Conservation (phyloP, 331 rosid genomes). For the Rosa hybrid region DNA sequence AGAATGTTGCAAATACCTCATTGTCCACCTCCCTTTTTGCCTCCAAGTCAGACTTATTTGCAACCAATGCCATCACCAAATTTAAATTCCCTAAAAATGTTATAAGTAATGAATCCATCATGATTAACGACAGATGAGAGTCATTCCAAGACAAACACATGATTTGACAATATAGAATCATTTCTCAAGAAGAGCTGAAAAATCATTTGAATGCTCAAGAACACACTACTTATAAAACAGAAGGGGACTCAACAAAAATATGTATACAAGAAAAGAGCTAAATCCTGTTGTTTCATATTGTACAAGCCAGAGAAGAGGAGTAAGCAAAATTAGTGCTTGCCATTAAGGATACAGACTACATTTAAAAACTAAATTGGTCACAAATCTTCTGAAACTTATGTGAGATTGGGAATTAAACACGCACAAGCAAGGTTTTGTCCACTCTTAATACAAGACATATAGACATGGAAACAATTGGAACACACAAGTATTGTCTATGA, state of each 20-base stretch:
- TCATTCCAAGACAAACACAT: background rate
- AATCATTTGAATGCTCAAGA: background rate
- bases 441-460: background rate
- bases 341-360: background rate
- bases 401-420: background rate
- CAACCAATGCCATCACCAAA: constrained; percentile 75
- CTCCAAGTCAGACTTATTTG: constrained; percentile 74
- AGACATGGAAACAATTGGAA: background rate
- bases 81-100: constrained; percentile 51
- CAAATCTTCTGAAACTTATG: background rate
- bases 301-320: background rate
- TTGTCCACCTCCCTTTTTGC: constrained; percentile 61
- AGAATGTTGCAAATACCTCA: constrained; percentile 49
- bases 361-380: background rate
- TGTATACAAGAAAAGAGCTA: background rate
- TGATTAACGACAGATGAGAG: background rate
- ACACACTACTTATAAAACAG: background rate
- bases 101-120: background rate
- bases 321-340: constrained; percentile 2
- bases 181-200: background rate
- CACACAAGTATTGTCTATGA: background rate
- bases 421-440: background rate
- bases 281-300: background rate
- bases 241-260: background rate
- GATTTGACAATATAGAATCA: background rate